These are phyloP conservation scores for Hamigera avellanea DNA, from an alignment of 495 filamentous ascomycete genomes.

Conservation along the genomic window DNA sequence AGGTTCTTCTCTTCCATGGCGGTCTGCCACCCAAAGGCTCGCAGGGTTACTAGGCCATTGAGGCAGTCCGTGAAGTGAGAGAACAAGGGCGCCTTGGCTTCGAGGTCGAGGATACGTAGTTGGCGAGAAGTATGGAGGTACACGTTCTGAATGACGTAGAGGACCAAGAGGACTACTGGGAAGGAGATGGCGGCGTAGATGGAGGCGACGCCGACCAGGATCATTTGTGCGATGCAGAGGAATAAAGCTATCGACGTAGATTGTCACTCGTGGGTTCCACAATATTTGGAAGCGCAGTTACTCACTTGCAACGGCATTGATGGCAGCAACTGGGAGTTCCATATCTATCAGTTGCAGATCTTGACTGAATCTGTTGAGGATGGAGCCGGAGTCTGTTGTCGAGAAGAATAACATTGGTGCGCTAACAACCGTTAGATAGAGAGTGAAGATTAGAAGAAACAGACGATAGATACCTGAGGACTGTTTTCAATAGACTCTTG, in stretches of 20 bases:
- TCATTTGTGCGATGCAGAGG: conserved; percentile 37
- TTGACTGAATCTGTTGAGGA: conserved; percentile 46
- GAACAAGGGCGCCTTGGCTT: conserved; percentile 48
- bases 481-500: conserved; percentile 33
- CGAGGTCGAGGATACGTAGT: conserved; percentile 50
- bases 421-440: conserved; percentile 7
- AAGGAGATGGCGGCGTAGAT: conserved; percentile 39
- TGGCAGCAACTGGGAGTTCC: conserved; percentile 35
- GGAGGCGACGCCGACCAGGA: conserved; percentile 37
- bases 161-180: conserved; percentile 31
- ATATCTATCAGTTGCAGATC: conserved; percentile 51
- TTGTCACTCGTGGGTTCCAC: too few relatives aligned
- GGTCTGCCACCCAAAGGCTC: conserved; percentile 45
- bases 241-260: conserved; percentile 17
- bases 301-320: conserved; percentile 36
- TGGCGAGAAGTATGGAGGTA: conserved; percentile 57
- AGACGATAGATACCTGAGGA: conserved; percentile 20
- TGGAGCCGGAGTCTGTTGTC: conserved; percentile 32
- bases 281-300: too few relatives aligned
- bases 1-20: conserved; percentile 35
- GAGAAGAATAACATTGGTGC: conserved; percentile 38
- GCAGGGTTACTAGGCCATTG: conserved; percentile 37
- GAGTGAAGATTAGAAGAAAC: neutral
- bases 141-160: conserved; percentile 46
- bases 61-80: conserved; percentile 46